Conservation (phyloP, 306 rosid species). For the Quercus alba region DNA sequence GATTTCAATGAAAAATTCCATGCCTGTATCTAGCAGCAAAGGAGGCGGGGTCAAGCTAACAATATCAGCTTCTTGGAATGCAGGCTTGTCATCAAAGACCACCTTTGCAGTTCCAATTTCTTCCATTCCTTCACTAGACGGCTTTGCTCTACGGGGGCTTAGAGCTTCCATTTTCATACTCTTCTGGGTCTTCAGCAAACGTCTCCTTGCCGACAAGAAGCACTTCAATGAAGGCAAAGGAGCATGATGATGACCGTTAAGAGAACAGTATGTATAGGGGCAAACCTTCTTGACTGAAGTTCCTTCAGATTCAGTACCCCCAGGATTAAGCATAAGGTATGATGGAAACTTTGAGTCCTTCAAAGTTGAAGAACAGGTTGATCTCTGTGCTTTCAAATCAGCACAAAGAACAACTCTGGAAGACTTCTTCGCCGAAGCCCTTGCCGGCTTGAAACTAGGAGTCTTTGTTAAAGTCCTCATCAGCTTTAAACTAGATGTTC, state of each 20-base stretch:
- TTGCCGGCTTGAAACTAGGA: slow-evolving; percentile 62
- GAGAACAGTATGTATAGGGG: slow-evolving; percentile 85
- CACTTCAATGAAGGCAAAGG: slow-evolving; percentile 73
- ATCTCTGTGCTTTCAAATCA: slow-evolving; percentile 42
- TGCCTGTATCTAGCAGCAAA: slow-evolving; percentile 25
- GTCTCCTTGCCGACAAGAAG: slow-evolving; percentile 73
- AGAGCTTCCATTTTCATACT: slow-evolving; percentile 39
- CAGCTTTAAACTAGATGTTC: slow-evolving; percentile 50
- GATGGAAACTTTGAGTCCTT: slow-evolving; percentile 75
- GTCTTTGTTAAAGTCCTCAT: slow-evolving; percentile 67
- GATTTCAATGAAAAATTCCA: slow-evolving; percentile 60
- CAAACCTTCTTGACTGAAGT: slow-evolving; percentile 77
- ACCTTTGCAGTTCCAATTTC: slow-evolving; percentile 20
- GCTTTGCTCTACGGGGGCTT: slow-evolving; percentile 39
- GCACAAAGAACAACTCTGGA: slow-evolving; percentile 50
- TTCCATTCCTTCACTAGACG: slow-evolving; percentile 16
- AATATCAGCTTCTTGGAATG: slow-evolving; percentile 21
- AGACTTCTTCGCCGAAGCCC: slow-evolving; percentile 49
- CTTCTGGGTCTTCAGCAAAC: slow-evolving; percentile 61
- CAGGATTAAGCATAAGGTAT: slow-evolving; percentile 59
- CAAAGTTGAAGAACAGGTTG: slow-evolving; percentile 88
- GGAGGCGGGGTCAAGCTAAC: slow-evolving; percentile 17
- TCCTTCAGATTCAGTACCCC: slow-evolving; percentile 80
- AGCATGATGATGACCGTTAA: slow-evolving; percentile 77
- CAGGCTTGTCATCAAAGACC: slow-evolving; percentile 18